phyloP scores from a whole-genome alignment of 139 green algal genomes.

The Tetratostichococcus sp. region DNA sequence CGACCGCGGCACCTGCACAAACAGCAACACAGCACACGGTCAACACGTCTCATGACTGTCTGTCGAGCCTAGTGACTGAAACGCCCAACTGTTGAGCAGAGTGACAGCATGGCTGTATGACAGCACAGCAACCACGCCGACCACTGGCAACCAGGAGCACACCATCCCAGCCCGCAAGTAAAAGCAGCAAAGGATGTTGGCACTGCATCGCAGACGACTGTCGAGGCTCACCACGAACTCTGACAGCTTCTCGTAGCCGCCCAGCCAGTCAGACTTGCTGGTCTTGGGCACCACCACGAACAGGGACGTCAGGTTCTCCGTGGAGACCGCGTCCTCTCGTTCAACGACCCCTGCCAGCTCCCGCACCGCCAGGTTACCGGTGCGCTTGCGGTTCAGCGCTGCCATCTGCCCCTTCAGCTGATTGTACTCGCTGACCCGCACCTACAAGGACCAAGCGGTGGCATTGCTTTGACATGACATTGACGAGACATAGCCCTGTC shows the following conservation, averaged over 20 bases:
- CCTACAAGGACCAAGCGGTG: slow-evolving; percentile 19
- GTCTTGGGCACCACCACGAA: slow-evolving; percentile 86
- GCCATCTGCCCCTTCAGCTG: slow-evolving; percentile 68
- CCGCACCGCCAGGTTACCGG: slow-evolving; percentile 84
- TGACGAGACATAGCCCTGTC: too few species aligned
- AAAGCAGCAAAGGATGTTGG: too few species aligned
- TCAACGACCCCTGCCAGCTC: slow-evolving; percentile 73
- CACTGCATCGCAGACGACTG: neutral
- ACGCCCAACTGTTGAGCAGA: too few species aligned
- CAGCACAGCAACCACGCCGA: too few species aligned
- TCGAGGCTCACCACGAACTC: slow-evolving; percentile 74
- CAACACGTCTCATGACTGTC: too few species aligned
- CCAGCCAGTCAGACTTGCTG: slow-evolving; percentile 75
- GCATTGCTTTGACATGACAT: too few species aligned
- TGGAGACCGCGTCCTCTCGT: slow-evolving; percentile 64
- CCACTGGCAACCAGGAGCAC: too few species aligned
- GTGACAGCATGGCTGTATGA: too few species aligned
- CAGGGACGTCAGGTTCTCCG: slow-evolving; percentile 90
- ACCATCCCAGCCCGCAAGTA: too few species aligned
- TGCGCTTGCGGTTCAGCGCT: slow-evolving; percentile 70
- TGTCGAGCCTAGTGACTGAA: too few species aligned
- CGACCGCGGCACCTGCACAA: slow-evolving; percentile 62
- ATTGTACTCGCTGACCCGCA: slow-evolving; percentile 77
- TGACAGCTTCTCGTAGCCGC: slow-evolving; percentile 81
- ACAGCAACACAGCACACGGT: neutral